A percentile compares a stretch with the other conserved stretches of the same genome.
Evolutionary conservation across 805 yeast species (phyloP).

Genomic region (Ogataea neopini): DNA sequence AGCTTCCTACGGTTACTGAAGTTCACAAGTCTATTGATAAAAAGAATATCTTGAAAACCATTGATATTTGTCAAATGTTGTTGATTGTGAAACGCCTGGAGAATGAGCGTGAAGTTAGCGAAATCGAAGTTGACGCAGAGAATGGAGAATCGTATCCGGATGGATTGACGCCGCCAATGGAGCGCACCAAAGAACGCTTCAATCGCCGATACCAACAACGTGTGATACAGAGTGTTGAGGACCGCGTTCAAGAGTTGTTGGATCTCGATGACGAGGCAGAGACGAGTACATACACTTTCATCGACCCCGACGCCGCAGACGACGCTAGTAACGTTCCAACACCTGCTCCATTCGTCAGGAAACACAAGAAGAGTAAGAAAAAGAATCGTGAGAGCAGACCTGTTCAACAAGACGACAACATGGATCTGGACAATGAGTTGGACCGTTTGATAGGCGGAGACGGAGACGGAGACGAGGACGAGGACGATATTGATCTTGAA

Average conservation of each 20-base stretch:
- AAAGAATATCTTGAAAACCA: constrained; percentile 82
- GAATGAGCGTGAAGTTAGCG: constrained; percentile 46
- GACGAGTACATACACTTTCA: constrained; percentile 71
- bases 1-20: constrained; percentile 86
- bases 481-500: constrained; percentile 28
- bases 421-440: constrained; percentile 34
- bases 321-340: constrained; percentile 36
- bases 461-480: constrained; percentile 39
- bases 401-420: constrained; percentile 30
- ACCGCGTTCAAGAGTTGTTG: constrained; percentile 73
- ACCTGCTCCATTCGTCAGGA: constrained; percentile 18
- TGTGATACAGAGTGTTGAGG: constrained; percentile 76
- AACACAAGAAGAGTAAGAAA: constrained; percentile 25
- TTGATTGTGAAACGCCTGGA: constrained; percentile 61
- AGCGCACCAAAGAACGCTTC: constrained; percentile 69
- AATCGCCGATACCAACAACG: constrained; percentile 68
- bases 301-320: constrained; percentile 52
- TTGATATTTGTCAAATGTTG: constrained; percentile 84
- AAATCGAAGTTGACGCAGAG: constrained; percentile 43
- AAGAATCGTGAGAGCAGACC: constrained; percentile 5
- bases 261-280: constrained; percentile 82
- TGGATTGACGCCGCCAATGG: constrained; percentile 83
- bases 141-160: constrained; percentile 53
- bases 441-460: constrained; percentile 28
- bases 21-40: constrained; percentile 85